Evolutionary conservation across 495 filamentous ascomycete species (phyloP), one percentile per base, ranked within the genome.

Genomic region (Neurospora sublineolata): DNA sequence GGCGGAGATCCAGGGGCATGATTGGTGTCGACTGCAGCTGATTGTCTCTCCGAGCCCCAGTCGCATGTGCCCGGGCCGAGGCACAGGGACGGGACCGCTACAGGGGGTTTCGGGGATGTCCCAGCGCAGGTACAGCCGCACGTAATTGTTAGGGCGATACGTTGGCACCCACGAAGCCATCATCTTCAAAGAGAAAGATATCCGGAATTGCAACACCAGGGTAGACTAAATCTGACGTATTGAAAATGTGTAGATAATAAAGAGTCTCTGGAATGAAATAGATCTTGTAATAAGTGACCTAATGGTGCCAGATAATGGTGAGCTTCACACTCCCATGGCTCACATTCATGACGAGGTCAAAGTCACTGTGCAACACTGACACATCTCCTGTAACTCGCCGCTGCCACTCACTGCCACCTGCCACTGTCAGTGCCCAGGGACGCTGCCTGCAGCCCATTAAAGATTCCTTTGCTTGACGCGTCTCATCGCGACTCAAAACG

Each of bases 1-100:
- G 52, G 52, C 52, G 52, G 52, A 33, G 52, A 64, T 9, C 52
- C 23, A 36, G 52, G 52, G 52, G 27, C 52, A 64, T 64, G 52
- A 64, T 64, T 64, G 52, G 52, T 33, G 52, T 30, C 33, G 52
- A 33, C 12, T 36, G 14, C 52, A 64, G 52, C 52, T 64, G 39
- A n/a, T 41, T 68, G 27, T 69, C 64, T 42, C 37, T 37, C 71
- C 27, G 41, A 60, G 52, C 52, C 52, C 52, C 52, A 60, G 52
- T 77, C 38, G 70, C 79, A 81, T 81, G 79, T 81, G 79, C 79
- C 79, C 77, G 79, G 79, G 79, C 75, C 79, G 78, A 80, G 79
- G 79, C 75, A 74, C 67, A 70, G 58, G 37, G 33, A 70, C 68
- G 58, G 37, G 33, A 70, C 68, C 39, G 40, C 4, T 58, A 46